phyloP scores from a whole-genome alignment of 2,329 filamentous ascomycete genomes.

The Cercospora zeina region DNA sequence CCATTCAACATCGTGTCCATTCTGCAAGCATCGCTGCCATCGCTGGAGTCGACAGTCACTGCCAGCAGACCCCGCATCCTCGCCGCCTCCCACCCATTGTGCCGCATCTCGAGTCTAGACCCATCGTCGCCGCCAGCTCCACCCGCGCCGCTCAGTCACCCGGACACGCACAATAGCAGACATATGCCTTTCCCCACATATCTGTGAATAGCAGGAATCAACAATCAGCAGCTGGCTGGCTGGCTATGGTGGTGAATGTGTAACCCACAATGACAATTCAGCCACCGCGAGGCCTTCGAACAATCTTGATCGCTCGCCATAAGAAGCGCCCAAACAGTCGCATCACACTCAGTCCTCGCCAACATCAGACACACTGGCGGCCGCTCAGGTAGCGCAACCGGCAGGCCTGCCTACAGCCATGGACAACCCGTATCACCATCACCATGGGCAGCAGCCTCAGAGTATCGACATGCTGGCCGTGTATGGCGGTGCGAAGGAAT shows the following conservation, averaged over 20 bases:
- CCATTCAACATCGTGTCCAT: neutral
- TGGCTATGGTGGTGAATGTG: constrained; percentile 5
- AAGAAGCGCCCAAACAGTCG: neutral
- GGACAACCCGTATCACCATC: constrained; percentile 20
- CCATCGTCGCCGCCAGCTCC: constrained; percentile 4
- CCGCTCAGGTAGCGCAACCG: constrained; percentile 14
- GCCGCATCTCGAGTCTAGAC: constrained; percentile 15
- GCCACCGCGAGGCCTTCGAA: neutral
- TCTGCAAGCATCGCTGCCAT: neutral
- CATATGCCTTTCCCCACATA: neutral
- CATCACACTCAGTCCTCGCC: neutral
- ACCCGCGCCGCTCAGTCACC: neutral
- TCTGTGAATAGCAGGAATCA: neutral
- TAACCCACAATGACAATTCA: constrained; percentile 10
- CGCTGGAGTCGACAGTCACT: neutral
- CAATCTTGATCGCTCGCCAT: neutral
- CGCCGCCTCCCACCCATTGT: neutral
- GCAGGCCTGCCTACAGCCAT: constrained; percentile 19
- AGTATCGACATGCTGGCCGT: constrained; percentile 19
- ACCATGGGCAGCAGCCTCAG: constrained; percentile 16
- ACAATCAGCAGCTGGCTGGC: neutral
- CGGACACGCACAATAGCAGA: neutral
- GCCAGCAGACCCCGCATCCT: neutral
- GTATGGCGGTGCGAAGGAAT: constrained; percentile 16
- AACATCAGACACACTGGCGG: constrained; percentile 19